Base-by-base conservation (phyloP, 2,329 filamentous ascomycete species). In the Madurella mycetomatis region DNA sequence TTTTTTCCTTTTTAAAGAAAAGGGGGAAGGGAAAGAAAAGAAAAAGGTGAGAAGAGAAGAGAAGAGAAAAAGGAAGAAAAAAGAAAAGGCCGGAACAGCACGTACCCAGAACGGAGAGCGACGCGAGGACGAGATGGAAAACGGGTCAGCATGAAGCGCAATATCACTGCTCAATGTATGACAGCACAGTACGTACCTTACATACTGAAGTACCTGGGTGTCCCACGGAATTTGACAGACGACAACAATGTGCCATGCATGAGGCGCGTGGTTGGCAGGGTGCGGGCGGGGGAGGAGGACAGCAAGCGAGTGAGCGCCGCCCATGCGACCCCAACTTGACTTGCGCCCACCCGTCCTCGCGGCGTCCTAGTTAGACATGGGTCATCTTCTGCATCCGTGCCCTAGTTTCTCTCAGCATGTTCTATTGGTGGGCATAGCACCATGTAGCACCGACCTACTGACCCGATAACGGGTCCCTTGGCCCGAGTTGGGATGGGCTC, bases 301-400 rank as follows among this genome's bases (percentile, higher is more conserved):
- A 25, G 25, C n/a, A 37, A 41, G 43, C 47, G 34, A 37, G 11
- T 2, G 34, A 37, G 11, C 30, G 41, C 41, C 40, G 41, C 16
- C 42, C 32, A 42, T 48, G 32, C 44, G 13, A 49, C 34, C 31
- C 49, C 40, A 40, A 46, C 32, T 34, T 34, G 7, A 25, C 25
- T 37, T 37, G 34, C 13, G 34, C 34, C 37, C 47, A 19, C 47
- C 40, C 19, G 32, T 4, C 43, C 19, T 37, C 25, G 13, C 34
- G 37, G 53, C 25, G 34, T 39, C 16, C 39, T 31, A 37, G 50
- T 46, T 25, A 37, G 11, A 11, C 49, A 46, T 16, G 53, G 53
- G 44, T 54, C 19, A 19, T 44, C 47, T 49, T 49, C 47, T 51
- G 54, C 55, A 58, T n/a, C 55, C 46, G 55, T 58, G 53, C 54